Evolutionary conservation across 768 basidiomycete genomes (phyloP).

Genomic region (Leucocoprinus leucothites): DNA sequence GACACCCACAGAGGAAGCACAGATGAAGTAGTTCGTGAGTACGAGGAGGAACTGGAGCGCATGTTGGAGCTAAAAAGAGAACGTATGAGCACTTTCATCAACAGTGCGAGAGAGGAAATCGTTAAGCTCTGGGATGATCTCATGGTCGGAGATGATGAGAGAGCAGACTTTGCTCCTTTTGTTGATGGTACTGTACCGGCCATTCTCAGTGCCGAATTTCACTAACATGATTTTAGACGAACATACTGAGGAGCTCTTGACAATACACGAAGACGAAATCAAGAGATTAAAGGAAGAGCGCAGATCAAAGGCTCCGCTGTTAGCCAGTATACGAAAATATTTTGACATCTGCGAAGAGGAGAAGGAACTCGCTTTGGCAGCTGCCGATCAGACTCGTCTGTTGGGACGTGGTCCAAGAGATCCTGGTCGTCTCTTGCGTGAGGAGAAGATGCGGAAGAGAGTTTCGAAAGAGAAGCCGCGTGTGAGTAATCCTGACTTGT

Average conservation of each 20-base stretch:
- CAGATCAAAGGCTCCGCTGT: slow-evolving; percentile 70
- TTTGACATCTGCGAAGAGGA: slow-evolving; percentile 89
- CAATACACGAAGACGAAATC: slow-evolving; percentile 84
- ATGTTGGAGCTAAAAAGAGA: slow-evolving; percentile 89
- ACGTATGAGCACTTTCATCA: slow-evolving; percentile 82
- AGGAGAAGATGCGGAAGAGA: slow-evolving; percentile 97
- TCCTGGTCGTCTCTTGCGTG: slow-evolving; percentile 81
- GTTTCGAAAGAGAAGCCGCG: slow-evolving; percentile 91
- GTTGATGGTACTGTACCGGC: slow-evolving; percentile 61
- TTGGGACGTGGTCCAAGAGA: slow-evolving; percentile 79
- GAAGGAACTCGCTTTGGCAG: slow-evolving; percentile 79
- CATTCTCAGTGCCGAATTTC: neutral
- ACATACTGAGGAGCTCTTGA: slow-evolving; percentile 83
- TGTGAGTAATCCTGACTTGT: slow-evolving; percentile 42
- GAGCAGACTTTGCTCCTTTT: slow-evolving; percentile 76
- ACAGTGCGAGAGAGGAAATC: slow-evolving; percentile 80
- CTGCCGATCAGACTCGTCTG: slow-evolving; percentile 77
- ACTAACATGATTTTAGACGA: slow-evolving; percentile 50
- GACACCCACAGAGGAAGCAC: slow-evolving; percentile 83
- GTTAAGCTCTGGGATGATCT: slow-evolving; percentile 79
- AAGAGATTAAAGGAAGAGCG: slow-evolving; percentile 78
- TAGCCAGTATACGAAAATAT: slow-evolving; percentile 81
- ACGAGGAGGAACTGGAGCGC: slow-evolving; percentile 86
- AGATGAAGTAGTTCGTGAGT: slow-evolving; percentile 71
- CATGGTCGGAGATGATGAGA: slow-evolving; percentile 81